Evolutionary conservation across 257 asterid species (phyloP).

Genomic region (Solanum boliviense): DNA sequence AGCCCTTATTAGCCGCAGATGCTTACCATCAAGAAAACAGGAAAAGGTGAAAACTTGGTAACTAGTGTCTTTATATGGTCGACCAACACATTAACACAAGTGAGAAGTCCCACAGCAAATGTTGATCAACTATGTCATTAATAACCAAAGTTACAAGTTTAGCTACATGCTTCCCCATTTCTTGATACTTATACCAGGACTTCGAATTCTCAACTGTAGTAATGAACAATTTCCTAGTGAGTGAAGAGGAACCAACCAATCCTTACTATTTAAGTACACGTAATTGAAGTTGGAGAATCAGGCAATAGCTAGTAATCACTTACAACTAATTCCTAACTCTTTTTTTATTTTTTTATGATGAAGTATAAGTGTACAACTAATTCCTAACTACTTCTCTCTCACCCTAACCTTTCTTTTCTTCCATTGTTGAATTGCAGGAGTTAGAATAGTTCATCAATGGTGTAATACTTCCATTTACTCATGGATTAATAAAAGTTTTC

Average conservation of each 20-base stretch:
- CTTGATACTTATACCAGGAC: neutral
- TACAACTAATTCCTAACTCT: neutral
- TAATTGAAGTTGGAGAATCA: neutral
- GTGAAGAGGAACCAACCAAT: neutral
- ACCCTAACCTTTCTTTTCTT: neutral
- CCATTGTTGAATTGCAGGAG: neutral
- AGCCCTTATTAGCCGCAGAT: neutral
- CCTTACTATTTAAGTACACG: neutral
- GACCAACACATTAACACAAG: neutral
- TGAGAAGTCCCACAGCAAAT: neutral
- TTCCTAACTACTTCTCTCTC: neutral
- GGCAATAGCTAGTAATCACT: neutral
- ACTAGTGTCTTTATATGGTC: neutral
- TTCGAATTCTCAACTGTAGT: neutral
- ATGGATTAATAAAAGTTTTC: neutral
- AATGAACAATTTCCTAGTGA: neutral
- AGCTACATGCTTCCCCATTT: neutral
- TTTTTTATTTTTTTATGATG: neutral
- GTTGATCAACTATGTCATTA: neutral
- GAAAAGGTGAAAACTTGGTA: neutral
- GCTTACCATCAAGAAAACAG: neutral
- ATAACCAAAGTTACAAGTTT: neutral
- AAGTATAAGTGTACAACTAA: neutral
- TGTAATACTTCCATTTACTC: neutral
- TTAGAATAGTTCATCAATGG: neutral